A percentile compares a stretch with the other conserved stretches of the same genome.
These are phyloP conservation scores for Pestalotiopsis sp. DNA, from an alignment of 2,329 filamentous ascomycete species.

Conservation along the genomic window DNA sequence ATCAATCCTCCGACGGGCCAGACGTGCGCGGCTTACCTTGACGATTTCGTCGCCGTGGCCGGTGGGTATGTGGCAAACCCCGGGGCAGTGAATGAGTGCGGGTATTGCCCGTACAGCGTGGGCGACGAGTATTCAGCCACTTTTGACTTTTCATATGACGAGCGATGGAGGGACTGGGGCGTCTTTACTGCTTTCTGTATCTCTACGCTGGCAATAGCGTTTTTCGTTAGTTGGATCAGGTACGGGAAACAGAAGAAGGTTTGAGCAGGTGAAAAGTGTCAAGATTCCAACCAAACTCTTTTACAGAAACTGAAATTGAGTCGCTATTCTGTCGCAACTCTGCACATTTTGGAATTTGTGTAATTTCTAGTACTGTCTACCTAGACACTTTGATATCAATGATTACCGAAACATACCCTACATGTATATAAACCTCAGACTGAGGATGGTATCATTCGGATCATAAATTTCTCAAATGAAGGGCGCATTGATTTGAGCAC, in stretches of 20 bases:
- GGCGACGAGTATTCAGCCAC: constrained; percentile 80
- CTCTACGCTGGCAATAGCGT: not conserved
- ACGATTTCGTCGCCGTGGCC: constrained; percentile 66
- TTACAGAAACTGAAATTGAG: not conserved
- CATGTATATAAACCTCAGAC: no score
- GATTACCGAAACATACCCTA: not conserved
- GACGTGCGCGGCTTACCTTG: constrained; percentile 78
- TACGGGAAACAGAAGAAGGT: not conserved
- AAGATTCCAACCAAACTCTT: not conserved
- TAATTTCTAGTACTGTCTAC: not conserved
- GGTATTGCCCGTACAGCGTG: constrained; percentile 80
- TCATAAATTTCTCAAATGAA: no score
- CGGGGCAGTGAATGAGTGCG: constrained; percentile 67
- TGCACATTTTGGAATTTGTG: not conserved
- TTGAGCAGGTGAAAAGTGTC: not conserved
- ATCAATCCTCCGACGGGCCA: constrained; percentile 69
- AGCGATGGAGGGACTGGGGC: constrained; percentile 82
- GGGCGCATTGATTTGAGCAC: no score
- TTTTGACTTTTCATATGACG: constrained; percentile 66
- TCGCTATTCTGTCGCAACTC: not conserved
- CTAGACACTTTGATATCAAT: not conserved
- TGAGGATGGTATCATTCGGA: no score
- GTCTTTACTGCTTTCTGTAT: constrained; percentile 69
- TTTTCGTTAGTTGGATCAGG: not conserved
- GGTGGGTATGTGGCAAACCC: constrained; percentile 71